Evolutionary conservation across 345 rosid genomes (phyloP), one percentile per base, ranked within the genome.

Genomic region (Populus tremula): DNA sequence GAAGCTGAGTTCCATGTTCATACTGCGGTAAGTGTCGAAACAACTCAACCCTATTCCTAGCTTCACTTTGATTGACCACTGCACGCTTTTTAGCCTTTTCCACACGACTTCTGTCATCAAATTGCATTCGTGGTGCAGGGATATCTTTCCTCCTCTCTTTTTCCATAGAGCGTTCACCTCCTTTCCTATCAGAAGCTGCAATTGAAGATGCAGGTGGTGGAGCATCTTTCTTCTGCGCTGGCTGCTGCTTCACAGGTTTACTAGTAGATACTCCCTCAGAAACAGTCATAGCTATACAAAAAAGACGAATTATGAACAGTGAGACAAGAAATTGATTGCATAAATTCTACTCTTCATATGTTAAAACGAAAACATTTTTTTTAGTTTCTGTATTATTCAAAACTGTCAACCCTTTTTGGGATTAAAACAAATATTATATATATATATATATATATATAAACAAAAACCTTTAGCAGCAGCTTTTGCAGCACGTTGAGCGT

Each of bases 21-120:
- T 96, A 93, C 80, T 93, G 99, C 71, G 98, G 98, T 86, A 96
- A 89, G 87, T 93, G 99, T 86, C 94, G 87, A 78, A 96, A 93
- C 66, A 96, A 84, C 81, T 96, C 97, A 77, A 93, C 98, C 77
- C 94, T 90, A 67, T 92, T 93, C 82, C 90, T 92, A 23, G 87
- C 97, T 88, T 93, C 98, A 3, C 92, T 93, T 81, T 89, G 96
- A 80, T 92, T 91, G 12, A 93, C 96, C 78, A 95, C 92, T 16
- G 98, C 91, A 39, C 94, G 94, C 83, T 87, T 89, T 84, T 93
- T 95, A 20, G 98, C 96, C 87, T 93, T 95, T 53, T 92, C 97
- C 69, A 95, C 99, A 77, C 97, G 86, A 75, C 84, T 94, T 77
- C 79, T 86, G 74, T 90, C 93, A 71, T 92, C 97, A 86, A 89